Base-by-base conservation (phyloP, 108 stramenopile genomes). In the Schizochytrium sp. region DNA sequence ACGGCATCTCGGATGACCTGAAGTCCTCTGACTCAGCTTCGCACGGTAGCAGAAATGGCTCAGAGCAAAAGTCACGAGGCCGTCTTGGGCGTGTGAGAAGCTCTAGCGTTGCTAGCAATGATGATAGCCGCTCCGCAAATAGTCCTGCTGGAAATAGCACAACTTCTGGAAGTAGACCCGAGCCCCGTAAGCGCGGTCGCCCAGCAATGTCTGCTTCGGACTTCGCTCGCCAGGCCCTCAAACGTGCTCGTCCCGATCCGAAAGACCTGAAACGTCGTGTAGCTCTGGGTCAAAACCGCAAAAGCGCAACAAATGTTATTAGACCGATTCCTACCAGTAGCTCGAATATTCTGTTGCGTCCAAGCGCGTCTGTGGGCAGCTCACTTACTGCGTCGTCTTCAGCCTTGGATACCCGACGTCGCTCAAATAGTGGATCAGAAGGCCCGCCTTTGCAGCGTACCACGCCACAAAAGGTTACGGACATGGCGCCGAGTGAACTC, bases 151-250 rank as follows among this genome's bases (percentile, higher is more conserved):
- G 64, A 15, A 69, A 44, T 44, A 15, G 42, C 12, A 7, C 64
- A 7, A 69, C 42, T 44, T 2, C 64, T 7, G 42, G 15, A 28
- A 28, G 28, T 28, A 28, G 28, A 38, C 42, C 64, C 3, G 64
- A 69, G 28, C 64, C 64, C 19, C 64, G 64, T 15, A 69, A 69
- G 28, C 64, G 64, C 64, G 64, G 64, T 28, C 64, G 64, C 19
- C 64, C 64, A 1, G 64, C 64, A 7, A 69, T 69, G 64, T 69
- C 64, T 38, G 64, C 64, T 7, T 28, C 64, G 28, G 64, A 38
- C 12, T 69, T 69, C 64, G 64, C 64, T 38, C 64, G 64, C 64
- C 64, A 69, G 64, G 64, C 64, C 10, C 64, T 69, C 64, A 69
- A 69, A 15, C 64, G 64, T 44, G 42, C 42, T 7, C 64, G 64